Percentiles rank a stretch among this genome's conserved stretches.
Evolutionary conservation across 2,329 filamentous ascomycete genomes (phyloP).

Genomic region (Ophiosphaerella narmari): DNA sequence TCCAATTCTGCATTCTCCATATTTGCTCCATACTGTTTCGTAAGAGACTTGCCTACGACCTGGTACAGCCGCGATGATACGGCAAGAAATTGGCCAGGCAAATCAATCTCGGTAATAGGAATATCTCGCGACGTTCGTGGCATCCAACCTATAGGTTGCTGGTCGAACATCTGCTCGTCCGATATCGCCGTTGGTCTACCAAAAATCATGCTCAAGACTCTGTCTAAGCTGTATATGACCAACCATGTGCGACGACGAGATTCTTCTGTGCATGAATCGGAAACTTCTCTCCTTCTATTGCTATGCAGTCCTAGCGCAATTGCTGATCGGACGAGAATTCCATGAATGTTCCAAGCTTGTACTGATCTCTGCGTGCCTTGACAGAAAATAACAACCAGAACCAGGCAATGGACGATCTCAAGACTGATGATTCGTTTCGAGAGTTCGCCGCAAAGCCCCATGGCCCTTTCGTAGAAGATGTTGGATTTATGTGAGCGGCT

Average conservation of each 20-base stretch:
- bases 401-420: too few species aligned
- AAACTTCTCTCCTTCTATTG: background rate
- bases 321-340: too few species aligned
- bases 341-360: too few species aligned
- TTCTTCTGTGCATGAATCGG: slow-evolving; percentile 1
- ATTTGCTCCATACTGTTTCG: background rate
- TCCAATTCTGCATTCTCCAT: background rate
- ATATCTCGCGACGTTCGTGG: background rate
- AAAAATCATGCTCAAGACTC: slow-evolving; percentile 1
- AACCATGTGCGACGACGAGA: slow-evolving; percentile 1
- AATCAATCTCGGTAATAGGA: background rate
- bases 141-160: background rate
- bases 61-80: slow-evolving; percentile 4
- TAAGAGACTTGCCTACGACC: background rate
- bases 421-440: too few species aligned
- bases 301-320: slow-evolving; percentile 3
- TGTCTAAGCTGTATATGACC: slow-evolving; percentile 4
- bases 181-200: slow-evolving; percentile 1
- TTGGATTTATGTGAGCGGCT: too few species aligned
- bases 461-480: too few species aligned
- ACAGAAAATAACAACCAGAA: too few species aligned
- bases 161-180: background rate
- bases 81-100: slow-evolving; percentile 5
- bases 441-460: too few species aligned
- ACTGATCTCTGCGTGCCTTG: too few species aligned